Evolutionary conservation across 805 yeast genomes (phyloP).

Genomic region (Lipomyces yamadae): DNA sequence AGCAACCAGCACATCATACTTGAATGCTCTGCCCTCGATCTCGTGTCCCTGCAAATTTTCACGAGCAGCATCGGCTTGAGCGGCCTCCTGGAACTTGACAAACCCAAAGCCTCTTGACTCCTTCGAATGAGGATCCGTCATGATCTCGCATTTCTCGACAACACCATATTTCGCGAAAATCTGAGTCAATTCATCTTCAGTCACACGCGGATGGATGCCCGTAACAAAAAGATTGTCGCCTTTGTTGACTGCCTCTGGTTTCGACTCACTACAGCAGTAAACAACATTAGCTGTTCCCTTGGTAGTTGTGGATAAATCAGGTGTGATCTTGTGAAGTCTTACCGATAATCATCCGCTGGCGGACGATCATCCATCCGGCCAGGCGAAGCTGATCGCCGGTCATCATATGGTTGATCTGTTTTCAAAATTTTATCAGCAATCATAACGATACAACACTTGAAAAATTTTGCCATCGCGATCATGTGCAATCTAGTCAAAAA

Average conservation of each 20-base stretch:
- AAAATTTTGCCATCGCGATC: neutral
- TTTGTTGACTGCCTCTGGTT: conserved; percentile 36
- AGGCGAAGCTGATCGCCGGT: conserved; percentile 36
- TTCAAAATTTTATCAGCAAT: neutral
- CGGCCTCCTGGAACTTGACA: conserved; percentile 51
- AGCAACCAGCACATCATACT: conserved; percentile 15
- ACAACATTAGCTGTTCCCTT: neutral
- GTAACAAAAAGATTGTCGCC: conserved; percentile 48
- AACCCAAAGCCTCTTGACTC: conserved; percentile 60
- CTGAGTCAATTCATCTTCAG: conserved; percentile 43
- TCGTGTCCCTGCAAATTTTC: conserved; percentile 51
- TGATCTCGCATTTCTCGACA: conserved; percentile 49
- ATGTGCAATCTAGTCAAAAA: neutral
- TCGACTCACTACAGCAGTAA: neutral
- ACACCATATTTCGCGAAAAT: conserved; percentile 44
- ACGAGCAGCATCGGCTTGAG: conserved; percentile 53
- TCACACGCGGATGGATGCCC: conserved; percentile 44
- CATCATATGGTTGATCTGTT: conserved; percentile 29
- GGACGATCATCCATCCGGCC: conserved; percentile 23
- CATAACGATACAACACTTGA: neutral
- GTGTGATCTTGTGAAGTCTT: neutral
- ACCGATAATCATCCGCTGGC: conserved; percentile 16
- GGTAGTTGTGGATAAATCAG: neutral
- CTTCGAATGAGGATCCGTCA: conserved; percentile 53
- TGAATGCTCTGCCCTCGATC: conserved; percentile 51